Evolutionary conservation across 2,329 filamentous ascomycete species (phyloP).

Genomic region (Ophiostoma pallidulum): DNA sequence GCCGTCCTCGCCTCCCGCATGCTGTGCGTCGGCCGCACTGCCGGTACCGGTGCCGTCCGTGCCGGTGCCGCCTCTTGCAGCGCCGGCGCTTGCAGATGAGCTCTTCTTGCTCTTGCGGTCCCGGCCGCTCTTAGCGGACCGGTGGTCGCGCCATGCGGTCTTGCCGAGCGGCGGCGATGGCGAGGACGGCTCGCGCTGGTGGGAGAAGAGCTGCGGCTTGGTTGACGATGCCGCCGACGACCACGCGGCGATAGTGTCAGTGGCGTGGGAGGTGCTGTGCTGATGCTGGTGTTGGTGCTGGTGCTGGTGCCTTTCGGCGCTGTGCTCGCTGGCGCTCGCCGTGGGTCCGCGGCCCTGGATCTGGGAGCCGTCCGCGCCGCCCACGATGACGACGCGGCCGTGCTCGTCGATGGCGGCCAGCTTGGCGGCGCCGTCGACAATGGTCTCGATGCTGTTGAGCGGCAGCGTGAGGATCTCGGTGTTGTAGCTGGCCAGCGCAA

Average conservation of each 20-base stretch:
- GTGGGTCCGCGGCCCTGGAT: constrained; percentile 11
- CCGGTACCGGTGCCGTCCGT: constrained; percentile 18
- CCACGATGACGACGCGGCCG: constrained; percentile 12
- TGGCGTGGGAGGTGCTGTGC: not conserved
- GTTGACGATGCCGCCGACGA: not conserved
- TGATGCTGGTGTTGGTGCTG: constrained; percentile 1
- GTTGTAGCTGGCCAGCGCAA: constrained; percentile 86
- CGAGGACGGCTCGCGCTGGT: constrained; percentile 16
- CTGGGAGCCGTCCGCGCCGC: constrained; percentile 11
- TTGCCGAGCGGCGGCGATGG: constrained; percentile 14
- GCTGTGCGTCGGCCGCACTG: constrained; percentile 24
- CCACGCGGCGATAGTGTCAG: not conserved
- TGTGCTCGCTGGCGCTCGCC: constrained; percentile 11
- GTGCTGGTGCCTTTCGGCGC: constrained; percentile 19
- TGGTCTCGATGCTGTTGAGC: constrained; percentile 70
- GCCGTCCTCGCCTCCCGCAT: constrained; percentile 18
- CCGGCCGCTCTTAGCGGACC: not conserved
- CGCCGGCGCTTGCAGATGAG: not conserved
- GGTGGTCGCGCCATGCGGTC: constrained; percentile 8
- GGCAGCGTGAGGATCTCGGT: constrained; percentile 78
- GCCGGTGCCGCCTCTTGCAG: no score
- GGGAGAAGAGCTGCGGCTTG: constrained; percentile 1
- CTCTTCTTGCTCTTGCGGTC: constrained; percentile 28
- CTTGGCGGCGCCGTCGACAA: constrained; percentile 84
- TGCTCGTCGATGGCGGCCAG: constrained; percentile 59